These are phyloP conservation scores for Ormosia emarginata DNA, from an alignment of 306 rosid species.

Conservation along the genomic window DNA sequence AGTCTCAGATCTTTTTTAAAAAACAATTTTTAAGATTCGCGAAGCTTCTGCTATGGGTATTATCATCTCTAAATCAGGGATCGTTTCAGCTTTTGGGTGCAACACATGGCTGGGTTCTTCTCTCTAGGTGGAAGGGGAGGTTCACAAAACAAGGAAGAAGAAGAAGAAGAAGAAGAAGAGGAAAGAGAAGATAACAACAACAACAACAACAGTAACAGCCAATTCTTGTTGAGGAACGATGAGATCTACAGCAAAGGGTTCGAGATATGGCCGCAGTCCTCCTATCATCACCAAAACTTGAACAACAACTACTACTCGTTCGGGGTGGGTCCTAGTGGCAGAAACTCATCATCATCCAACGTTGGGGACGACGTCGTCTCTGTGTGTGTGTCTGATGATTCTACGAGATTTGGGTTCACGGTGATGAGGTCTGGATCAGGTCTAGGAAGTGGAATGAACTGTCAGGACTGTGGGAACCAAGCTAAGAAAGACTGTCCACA, in stretches of 20 bases:
- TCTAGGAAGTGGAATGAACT: slow-evolving; percentile 51
- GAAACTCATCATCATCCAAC: slow-evolving; percentile 16
- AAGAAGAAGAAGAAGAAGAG: slow-evolving; percentile 19
- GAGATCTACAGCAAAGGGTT: slow-evolving; percentile 82
- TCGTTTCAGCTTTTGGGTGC: slow-evolving; percentile 44
- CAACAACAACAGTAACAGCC: slow-evolving; percentile 8
- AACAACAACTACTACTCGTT: slow-evolving; percentile 58
- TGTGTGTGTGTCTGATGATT: slow-evolving; percentile 49
- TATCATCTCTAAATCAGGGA: slow-evolving; percentile 49
- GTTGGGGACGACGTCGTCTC: slow-evolving; percentile 29
- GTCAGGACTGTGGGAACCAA: slow-evolving; percentile 97
- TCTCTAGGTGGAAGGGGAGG: slow-evolving; percentile 71
- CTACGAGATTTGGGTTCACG: slow-evolving; percentile 56
- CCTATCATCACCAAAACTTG: slow-evolving; percentile 39
- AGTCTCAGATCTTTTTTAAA: background rate
- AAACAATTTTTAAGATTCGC: slow-evolving; percentile 21
- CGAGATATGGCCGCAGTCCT: slow-evolving; percentile 85
- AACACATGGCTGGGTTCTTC: slow-evolving; percentile 87
- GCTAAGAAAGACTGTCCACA: slow-evolving; percentile 90
- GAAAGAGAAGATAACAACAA: slow-evolving; percentile 13
- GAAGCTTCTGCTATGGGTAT: slow-evolving; percentile 73
- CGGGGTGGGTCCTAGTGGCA: slow-evolving; percentile 64
- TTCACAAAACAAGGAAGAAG: slow-evolving; percentile 26
- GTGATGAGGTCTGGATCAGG: slow-evolving; percentile 55
- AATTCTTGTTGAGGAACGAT: slow-evolving; percentile 53